phyloP scores from a whole-genome alignment of 2,329 filamentous ascomycete species.

The Amphichorda felina region DNA sequence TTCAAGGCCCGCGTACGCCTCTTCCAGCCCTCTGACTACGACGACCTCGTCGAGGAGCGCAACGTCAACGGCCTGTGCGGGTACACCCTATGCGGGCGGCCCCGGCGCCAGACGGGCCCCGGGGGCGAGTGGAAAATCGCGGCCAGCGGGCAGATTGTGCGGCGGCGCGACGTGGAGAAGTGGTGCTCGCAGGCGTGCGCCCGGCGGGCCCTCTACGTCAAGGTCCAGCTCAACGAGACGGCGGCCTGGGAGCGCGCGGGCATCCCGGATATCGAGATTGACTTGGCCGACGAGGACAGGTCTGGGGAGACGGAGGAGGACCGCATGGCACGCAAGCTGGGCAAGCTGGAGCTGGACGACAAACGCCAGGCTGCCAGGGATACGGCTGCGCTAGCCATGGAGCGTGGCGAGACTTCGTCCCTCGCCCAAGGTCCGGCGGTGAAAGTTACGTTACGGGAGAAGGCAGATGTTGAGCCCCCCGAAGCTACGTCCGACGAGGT shows the following conservation, averaged over 20 bases:
- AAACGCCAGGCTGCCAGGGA: conserved; percentile 26
- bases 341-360: conserved; percentile 30
- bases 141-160: conserved; percentile 44
- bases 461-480: conserved; percentile 14
- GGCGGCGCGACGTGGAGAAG: conserved; percentile 61
- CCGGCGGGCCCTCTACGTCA: conserved; percentile 68
- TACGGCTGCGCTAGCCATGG: conserved; percentile 33
- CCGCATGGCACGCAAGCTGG: conserved; percentile 22
- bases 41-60: conserved; percentile 78
- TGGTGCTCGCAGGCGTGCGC: conserved; percentile 82
- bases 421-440: conserved; percentile 12
- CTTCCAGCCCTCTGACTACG: conserved; percentile 84
- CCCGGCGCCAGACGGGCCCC: conserved; percentile 42
- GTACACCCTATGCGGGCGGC: conserved; percentile 64
- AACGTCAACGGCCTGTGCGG: conserved; percentile 76
- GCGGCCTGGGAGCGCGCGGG: conserved; percentile 73
- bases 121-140: conserved; percentile 59
- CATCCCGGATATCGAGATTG: conserved; percentile 41
- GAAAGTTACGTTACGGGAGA: conserved; percentile 40
- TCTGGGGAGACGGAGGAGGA: conserved; percentile 30
- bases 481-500: conserved; percentile 1
- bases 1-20: conserved; percentile 57
- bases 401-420: conserved; percentile 26
- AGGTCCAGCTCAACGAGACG: conserved; percentile 76
- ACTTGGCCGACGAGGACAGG: conserved; percentile 53